A percentile compares a stretch with the other conserved stretches of the same genome.
Evolutionary conservation across 2,329 filamentous ascomycete genomes (phyloP).

Genomic region (Emergomyces africanus): DNA sequence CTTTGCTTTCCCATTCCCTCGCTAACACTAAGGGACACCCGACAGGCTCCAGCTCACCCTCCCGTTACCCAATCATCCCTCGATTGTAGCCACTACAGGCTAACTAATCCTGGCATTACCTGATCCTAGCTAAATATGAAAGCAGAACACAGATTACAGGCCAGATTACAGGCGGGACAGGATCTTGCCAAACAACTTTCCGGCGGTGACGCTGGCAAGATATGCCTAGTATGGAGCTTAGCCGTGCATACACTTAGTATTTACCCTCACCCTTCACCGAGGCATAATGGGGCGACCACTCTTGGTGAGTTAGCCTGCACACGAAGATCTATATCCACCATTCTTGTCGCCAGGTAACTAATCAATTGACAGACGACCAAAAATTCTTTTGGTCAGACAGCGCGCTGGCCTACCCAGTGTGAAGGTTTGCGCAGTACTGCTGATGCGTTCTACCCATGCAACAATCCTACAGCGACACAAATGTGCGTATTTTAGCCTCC

Average conservation of each 20-base stretch:
- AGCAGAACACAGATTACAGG: not conserved
- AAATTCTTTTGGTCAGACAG: not conserved
- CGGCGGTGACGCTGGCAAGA: not conserved
- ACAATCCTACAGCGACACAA: not conserved
- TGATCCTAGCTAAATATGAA: not conserved
- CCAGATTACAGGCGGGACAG: no score
- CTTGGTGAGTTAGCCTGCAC: not conserved
- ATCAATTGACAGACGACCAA: not conserved
- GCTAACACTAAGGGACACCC: not conserved
- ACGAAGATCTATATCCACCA: not conserved
- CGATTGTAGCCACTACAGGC: not conserved
- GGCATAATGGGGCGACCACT: slow-evolving; percentile 1
- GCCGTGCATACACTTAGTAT: not conserved
- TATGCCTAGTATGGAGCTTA: not conserved
- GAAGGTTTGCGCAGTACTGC: not conserved
- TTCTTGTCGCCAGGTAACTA: not conserved
- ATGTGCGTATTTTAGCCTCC: not conserved
- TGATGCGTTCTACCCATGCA: not conserved
- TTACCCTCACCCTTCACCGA: not conserved
- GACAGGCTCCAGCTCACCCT: not conserved
- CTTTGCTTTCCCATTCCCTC: not conserved
- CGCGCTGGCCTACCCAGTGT: not conserved
- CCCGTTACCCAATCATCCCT: not conserved
- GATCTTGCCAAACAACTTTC: not conserved
- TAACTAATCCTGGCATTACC: not conserved